These are phyloP conservation scores for Deuterostichococcus epilithicus DNA, from an alignment of 139 green algal genomes.

Conservation along the genomic window DNA sequence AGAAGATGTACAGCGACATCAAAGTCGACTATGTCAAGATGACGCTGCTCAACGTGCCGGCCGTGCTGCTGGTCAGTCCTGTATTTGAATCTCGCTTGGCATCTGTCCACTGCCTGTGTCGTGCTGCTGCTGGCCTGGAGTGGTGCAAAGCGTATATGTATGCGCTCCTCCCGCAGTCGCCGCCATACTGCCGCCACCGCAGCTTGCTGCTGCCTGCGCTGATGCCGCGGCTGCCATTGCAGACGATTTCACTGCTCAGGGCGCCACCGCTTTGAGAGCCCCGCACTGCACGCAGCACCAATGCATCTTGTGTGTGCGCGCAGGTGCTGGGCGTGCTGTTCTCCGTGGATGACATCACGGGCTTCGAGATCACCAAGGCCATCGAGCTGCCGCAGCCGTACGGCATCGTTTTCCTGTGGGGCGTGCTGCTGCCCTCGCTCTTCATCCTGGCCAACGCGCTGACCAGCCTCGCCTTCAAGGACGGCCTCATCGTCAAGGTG, in stretches of 20 bases:
- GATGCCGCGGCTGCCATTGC: no score
- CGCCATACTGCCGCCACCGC: no score
- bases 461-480: constrained; percentile 80
- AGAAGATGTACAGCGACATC: constrained; percentile 72
- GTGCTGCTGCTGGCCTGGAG: no score
- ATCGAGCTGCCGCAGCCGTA: constrained; percentile 80
- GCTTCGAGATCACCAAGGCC: constrained; percentile 72
- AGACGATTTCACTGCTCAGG: no score
- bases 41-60: constrained; percentile 80
- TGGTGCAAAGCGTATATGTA: no score
- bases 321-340: constrained; percentile 73
- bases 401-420: constrained; percentile 80
- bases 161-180: no score
- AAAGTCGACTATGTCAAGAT: constrained; percentile 79
- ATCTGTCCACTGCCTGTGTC: no score
- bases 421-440: constrained; percentile 69
- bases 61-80: constrained; percentile 46
- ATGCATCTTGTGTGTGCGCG: neutral
- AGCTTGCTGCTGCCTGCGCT: no score
- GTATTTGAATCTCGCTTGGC: no score
- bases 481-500: constrained; percentile 74
- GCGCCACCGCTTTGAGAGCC: no score
- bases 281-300: no score
- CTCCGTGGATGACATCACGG: constrained; percentile 76
- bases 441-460: constrained; percentile 75